These are phyloP conservation scores for Auxenochlorella pyrenoidosa DNA, from an alignment of 139 green algal species.

Conservation along the genomic window DNA sequence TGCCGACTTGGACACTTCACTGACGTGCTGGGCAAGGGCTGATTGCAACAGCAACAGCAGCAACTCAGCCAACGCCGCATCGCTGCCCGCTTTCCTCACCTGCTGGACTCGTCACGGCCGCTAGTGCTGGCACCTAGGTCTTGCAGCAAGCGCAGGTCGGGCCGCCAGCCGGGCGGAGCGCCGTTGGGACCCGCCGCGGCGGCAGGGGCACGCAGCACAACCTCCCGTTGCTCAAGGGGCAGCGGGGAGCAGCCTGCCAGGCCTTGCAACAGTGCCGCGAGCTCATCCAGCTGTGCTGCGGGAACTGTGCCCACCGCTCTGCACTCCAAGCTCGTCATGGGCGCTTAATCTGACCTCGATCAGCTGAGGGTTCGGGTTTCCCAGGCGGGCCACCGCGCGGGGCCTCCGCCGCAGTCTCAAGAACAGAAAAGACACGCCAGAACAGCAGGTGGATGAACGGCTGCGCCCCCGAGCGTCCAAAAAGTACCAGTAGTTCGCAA, in stretches of 20 bases:
- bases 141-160: conserved; percentile 35
- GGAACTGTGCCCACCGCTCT: conserved; percentile 5
- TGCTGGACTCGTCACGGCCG: background rate
- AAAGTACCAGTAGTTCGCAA: too few species aligned
- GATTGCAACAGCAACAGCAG: background rate
- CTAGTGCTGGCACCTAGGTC: background rate
- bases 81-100: background rate
- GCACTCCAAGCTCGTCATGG: conserved; percentile 21
- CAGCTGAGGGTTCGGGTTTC: background rate
- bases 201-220: conserved; percentile 12
- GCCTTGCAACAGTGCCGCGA: conserved; percentile 17
- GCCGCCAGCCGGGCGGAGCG: background rate
- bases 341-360: too few species aligned
- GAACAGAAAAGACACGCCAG: background rate
- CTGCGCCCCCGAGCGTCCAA: too few species aligned
- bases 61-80: background rate
- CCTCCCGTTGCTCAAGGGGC: conserved; percentile 5
- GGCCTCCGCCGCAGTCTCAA: background rate
- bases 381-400: background rate
- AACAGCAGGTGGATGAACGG: background rate
- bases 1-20: background rate
- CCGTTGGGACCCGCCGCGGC: background rate
- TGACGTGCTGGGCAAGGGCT: background rate
- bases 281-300: background rate
- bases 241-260: background rate